Conservation (phyloP, 768 basidiomycete species). For the Pulveroboletus sp. region DNA sequence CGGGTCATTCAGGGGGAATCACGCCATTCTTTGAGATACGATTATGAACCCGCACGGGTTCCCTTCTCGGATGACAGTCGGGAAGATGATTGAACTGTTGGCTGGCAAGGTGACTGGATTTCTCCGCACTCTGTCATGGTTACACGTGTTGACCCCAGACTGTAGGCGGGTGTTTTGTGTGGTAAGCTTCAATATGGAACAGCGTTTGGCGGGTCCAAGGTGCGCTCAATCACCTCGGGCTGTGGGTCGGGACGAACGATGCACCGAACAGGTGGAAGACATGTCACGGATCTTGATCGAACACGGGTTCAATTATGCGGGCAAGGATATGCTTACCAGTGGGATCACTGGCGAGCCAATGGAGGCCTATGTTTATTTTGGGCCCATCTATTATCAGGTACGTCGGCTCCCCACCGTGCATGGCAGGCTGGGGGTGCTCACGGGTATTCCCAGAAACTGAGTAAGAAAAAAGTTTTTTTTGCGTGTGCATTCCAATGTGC, state of each 20-base stretch:
- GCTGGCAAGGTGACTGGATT: constrained; percentile 76
- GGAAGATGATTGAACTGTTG: constrained; percentile 98
- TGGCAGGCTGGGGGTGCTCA: no score
- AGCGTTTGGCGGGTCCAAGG: constrained; percentile 98
- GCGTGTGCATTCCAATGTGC: background rate
- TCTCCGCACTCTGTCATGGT: background rate
- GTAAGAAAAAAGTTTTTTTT: constrained; percentile 45
- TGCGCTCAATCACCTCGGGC: constrained; percentile 21
- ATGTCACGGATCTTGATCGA: constrained; percentile 97
- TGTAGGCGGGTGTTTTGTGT: constrained; percentile 82
- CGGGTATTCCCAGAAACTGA: constrained; percentile 70
- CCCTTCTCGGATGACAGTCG: constrained; percentile 98
- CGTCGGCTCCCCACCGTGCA: no score
- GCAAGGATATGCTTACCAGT: constrained; percentile 99
- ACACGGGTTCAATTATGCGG: constrained; percentile 93
- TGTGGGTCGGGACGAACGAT: constrained; percentile 6
- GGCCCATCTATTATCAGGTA: constrained; percentile 97
- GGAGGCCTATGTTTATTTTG: constrained; percentile 98
- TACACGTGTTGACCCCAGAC: constrained; percentile 1
- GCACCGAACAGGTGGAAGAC: constrained; percentile 73
- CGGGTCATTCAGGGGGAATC: constrained; percentile 8
- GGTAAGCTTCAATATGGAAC: constrained; percentile 94
- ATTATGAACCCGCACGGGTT: constrained; percentile 99
- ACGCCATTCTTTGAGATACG: constrained; percentile 58
- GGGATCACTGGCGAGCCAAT: constrained; percentile 97